Conservation (phyloP, 164 flowering plant genomes). For the Annona squamosa region DNA sequence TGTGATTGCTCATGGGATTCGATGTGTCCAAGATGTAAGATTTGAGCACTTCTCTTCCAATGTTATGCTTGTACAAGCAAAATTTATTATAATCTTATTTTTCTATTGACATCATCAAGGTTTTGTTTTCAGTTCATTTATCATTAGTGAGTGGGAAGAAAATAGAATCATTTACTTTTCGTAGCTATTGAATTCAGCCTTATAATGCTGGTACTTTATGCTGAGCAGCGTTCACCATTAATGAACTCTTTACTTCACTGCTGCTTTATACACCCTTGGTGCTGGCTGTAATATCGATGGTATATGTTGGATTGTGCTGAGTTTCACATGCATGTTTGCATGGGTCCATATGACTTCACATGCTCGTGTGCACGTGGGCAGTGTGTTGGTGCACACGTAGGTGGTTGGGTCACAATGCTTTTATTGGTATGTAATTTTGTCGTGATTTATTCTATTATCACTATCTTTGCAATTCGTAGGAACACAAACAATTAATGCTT, state of each 20-base stretch:
- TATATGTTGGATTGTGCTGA: too few relatives aligned
- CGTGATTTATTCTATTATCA: too few relatives aligned
- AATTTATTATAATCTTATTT: not conserved
- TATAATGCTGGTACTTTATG: not conserved
- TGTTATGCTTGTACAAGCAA: not conserved
- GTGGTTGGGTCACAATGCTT: too few relatives aligned
- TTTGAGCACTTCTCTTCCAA: conserved; percentile 5
- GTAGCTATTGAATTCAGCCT: not conserved
- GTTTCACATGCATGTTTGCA: too few relatives aligned
- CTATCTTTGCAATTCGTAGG: too few relatives aligned
- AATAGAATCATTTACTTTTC: not conserved
- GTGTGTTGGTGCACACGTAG: too few relatives aligned
- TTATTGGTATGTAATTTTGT: too few relatives aligned
- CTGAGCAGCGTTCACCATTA: not conserved
- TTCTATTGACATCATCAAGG: not conserved
- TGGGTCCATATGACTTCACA: too few relatives aligned
- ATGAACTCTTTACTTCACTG: not conserved
- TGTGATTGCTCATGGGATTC: conserved; percentile 70
- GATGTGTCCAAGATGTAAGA: conserved; percentile 91
- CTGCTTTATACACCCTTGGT: too few relatives aligned
- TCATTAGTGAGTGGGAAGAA: not conserved
- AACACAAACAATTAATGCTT: too few relatives aligned
- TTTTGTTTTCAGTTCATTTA: not conserved
- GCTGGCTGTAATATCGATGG: too few relatives aligned
- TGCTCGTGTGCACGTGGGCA: too few relatives aligned